Base-by-base conservation (phyloP, 345 rosid genomes). In the Populus euphratica region DNA sequence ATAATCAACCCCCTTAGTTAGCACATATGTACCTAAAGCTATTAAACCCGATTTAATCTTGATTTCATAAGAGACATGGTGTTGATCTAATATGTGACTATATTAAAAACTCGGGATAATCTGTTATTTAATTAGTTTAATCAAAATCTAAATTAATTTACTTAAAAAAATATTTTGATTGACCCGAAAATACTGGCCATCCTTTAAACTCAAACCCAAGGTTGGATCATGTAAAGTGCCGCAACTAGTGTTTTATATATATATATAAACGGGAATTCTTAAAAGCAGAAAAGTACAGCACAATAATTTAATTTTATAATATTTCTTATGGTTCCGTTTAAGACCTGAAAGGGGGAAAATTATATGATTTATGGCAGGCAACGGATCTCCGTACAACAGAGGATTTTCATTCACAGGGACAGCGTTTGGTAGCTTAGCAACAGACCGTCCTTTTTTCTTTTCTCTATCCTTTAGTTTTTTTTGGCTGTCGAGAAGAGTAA, bases 401-500 rank as follows among this genome's bases (percentile, higher is more conserved):
- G 54, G 27, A 0, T 69, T 59, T 76, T 20, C 4, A 17, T 72
- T 64, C 36, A 36, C 52, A 36, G 5, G 70, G 23, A 12, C 14
- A 35, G 35, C 2, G 36, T 71, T 71, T 49, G 52, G 31, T 20
- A 31, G 54, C 70, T 71, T 47, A 77, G 75, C 64, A 25, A 52
- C n/a, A n/a, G 25, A 13, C 49, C 44, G 7, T n/a, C 29, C 0
- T 43, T 17, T 33, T 52, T 18, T 25, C n/a, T 76, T 33, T 54
- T 67, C 52, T 52, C 69, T 68, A 71, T 64, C 63, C 33, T 59
- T 21, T 21, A 49, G 35, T 39, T 76, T 82, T 77, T 66, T 77
- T 78, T 61, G 81, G 83, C 54, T 70, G 70, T 43, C 43, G 72
- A 73, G 78, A 79, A 79, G 83, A 80, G 80, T 31, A 73, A 79